These are phyloP conservation scores for Cladosporium halotolerans DNA, from an alignment of 2,329 filamentous ascomycete species.

Conservation along the genomic window DNA sequence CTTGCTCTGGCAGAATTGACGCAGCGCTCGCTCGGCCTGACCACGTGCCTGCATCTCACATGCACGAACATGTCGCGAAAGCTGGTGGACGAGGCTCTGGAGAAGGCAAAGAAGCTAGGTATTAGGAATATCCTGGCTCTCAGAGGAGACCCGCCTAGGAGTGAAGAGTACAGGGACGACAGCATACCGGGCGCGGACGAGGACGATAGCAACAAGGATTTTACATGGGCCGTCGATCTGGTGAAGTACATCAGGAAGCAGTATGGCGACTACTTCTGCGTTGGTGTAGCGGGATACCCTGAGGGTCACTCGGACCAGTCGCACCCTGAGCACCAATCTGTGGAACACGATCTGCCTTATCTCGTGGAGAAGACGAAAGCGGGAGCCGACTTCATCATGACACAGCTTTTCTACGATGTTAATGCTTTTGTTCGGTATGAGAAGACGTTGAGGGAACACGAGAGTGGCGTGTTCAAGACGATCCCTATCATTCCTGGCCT, in stretches of 20 bases:
- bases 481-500: constrained; percentile 89
- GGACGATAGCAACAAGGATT: constrained; percentile 64
- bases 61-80: constrained; percentile 94
- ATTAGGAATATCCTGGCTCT: constrained; percentile 91
- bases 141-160: constrained; percentile 82
- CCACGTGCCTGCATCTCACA: constrained; percentile 91
- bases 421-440: constrained; percentile 79
- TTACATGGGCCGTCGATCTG: constrained; percentile 81
- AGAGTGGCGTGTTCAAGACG: constrained; percentile 75
- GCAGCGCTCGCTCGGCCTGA: constrained; percentile 83
- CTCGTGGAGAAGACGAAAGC: constrained; percentile 85
- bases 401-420: constrained; percentile 91
- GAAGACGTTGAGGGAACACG: constrained; percentile 65
- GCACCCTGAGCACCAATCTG: constrained; percentile 70
- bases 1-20: constrained; percentile 92
- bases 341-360: constrained; percentile 68
- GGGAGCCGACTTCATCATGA: constrained; percentile 97
- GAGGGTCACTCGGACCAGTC: constrained; percentile 92
- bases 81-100: constrained; percentile 80
- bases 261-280: constrained; percentile 91
- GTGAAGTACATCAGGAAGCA: constrained; percentile 80
- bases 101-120: constrained; percentile 82
- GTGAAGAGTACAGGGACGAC: constrained; percentile 75
- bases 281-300: constrained; percentile 90
- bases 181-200: constrained; percentile 51